phyloP scores from a whole-genome alignment of 768 basidiomycete species.

The Boletellus ananas region DNA sequence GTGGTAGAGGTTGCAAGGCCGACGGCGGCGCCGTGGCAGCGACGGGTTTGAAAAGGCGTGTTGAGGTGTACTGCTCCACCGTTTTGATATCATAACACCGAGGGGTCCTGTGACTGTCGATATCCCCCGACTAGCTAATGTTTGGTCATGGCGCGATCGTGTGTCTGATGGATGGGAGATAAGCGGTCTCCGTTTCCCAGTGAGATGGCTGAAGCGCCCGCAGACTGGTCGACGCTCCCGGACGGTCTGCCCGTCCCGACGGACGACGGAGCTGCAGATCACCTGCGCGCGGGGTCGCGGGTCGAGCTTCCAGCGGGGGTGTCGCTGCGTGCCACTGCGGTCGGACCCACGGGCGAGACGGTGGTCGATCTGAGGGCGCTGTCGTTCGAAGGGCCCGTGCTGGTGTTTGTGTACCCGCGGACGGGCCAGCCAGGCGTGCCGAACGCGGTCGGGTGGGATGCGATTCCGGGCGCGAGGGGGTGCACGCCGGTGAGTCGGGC shows the following conservation, averaged over 20 bases:
- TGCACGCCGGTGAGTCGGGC: conserved; percentile 20
- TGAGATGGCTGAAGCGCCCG: too few species aligned
- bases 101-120: too few species aligned
- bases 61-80: neutral
- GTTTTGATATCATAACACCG: too few species aligned
- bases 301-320: conserved; percentile 3
- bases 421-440: conserved; percentile 15
- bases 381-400: conserved; percentile 16
- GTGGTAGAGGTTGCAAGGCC: conserved; percentile 15
- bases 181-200: too few species aligned
- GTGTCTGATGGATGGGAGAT: too few species aligned
- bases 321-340: conserved; percentile 5
- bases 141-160: too few species aligned
- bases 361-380: conserved; percentile 9
- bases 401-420: conserved; percentile 24
- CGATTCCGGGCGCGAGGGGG: conserved; percentile 22
- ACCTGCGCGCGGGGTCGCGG: neutral
- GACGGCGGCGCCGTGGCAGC: conserved; percentile 1
- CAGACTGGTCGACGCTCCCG: too few species aligned
- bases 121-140: too few species aligned
- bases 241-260: neutral
- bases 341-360: neutral
- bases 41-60: neutral
- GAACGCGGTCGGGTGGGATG: conserved; percentile 19
- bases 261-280: conserved; percentile 16